Base-by-base conservation (phyloP, 371 early-diverging fungal species). In the Syncephalastrum sp. region DNA sequence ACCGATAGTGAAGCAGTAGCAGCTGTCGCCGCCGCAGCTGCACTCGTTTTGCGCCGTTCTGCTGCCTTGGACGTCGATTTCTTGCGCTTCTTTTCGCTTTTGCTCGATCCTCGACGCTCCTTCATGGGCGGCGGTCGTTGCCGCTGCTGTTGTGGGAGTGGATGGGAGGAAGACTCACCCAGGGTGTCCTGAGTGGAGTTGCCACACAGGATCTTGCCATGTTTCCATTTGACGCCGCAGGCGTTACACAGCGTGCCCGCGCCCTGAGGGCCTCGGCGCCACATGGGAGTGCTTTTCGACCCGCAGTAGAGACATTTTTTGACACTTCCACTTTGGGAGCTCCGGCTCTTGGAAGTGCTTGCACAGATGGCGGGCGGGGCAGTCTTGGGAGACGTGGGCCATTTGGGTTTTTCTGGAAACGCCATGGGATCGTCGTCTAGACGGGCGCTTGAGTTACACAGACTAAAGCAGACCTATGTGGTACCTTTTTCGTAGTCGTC, bases 201-300 rank as follows among this genome's bases (percentile, higher is more conserved):
- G 42, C 69, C 72, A 27, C 72, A 71, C 15, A 84, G 57, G 15
- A 88, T 85, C 57, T 88, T 86, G 47, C 88, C 86, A 42, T 86
- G 82, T 48, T 86, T 88, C 88, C 92, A 92, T 67, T 94, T 93
- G 14, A 96, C 90, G 27, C 95, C 94, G 69, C 95, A 95, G 0
- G 92, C 89, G 70, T 94, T 95, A 71, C 95, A 94, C 17, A 95
- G 80, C 5, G 91, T 83, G 19, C 87, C 87, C 51, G 85, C 85
- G 23, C 91, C 92, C 43, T 80, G 80, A 0, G 92, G 92, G 4
- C 94, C 93, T 53, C 92, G 80, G 19, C 95, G 84, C 97, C 97
- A 96, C 79, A 91, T 91, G 25, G 95, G 95, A 1, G 95, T 94
- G 8, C 79, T 75, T 47, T 82, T 85, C n/a, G 89, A 88, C 13